These are phyloP conservation scores for Solanum hybrid DNA, from an alignment of 305 asterid genomes.

Conservation along the genomic window DNA sequence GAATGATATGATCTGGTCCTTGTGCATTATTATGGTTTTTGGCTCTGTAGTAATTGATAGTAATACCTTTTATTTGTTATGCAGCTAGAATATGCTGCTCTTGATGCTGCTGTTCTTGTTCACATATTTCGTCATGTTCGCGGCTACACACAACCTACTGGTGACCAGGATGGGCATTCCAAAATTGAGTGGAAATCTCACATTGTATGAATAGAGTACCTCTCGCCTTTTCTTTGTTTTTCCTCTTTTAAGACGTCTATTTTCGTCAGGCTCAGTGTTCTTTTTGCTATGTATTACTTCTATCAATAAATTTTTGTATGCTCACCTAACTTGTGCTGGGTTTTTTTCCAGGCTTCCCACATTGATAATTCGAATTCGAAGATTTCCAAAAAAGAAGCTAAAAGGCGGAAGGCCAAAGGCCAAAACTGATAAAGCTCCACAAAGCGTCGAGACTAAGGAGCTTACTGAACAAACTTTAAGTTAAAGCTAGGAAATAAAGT, in stretches of 20 bases:
- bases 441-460: background rate
- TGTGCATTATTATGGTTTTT: background rate
- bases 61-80: background rate
- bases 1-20: background rate
- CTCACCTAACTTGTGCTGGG: background rate
- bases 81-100: conserved; percentile 97
- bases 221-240: background rate
- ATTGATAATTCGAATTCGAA: conserved; percentile 37
- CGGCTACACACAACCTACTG: conserved; percentile 37
- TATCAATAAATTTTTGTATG: background rate
- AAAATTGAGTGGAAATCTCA: conserved; percentile 79
- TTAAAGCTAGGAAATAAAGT: background rate
- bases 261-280: background rate
- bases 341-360: conserved; percentile 46
- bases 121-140: conserved; percentile 76
- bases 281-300: background rate
- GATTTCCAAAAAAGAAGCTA: conserved; percentile 23
- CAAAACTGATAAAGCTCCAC: conserved; percentile 9
- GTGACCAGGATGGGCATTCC: conserved; percentile 28
- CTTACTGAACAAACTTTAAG: background rate
- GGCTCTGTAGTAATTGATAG: background rate
- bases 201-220: conserved; percentile 42
- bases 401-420: conserved; percentile 5
- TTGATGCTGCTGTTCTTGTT: conserved; percentile 90
- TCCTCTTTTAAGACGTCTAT: background rate